phyloP scores from a whole-genome alignment of 2,329 filamentous ascomycete species.

The Teratosphaeria epicoccoides region DNA sequence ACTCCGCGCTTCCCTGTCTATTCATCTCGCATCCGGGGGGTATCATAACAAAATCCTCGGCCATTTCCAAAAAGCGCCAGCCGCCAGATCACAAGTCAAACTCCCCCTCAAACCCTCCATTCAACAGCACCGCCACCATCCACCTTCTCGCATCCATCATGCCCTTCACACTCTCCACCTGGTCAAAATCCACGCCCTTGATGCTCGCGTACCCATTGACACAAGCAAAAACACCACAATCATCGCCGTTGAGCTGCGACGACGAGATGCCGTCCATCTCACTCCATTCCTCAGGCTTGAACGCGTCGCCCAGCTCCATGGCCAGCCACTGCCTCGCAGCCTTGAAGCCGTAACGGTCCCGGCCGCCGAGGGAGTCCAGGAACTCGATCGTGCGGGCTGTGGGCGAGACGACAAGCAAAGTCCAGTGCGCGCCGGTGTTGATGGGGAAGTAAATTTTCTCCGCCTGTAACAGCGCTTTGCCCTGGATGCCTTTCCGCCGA shows the following conservation, averaged over 20 bases:
- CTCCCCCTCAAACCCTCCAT: neutral
- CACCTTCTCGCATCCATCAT: conserved; percentile 31
- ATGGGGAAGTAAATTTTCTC: conserved; percentile 62
- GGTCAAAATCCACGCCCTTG: conserved; percentile 37
- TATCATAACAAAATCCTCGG: neutral
- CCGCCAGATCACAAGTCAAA: neutral
- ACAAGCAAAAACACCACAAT: conserved; percentile 69
- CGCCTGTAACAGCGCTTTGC: conserved; percentile 52
- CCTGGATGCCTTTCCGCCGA: conserved; percentile 46
- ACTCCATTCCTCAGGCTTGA: conserved; percentile 50
- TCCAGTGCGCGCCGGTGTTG: conserved; percentile 54
- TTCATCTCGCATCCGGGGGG: neutral
- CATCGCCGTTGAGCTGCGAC: conserved; percentile 54
- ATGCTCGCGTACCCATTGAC: conserved; percentile 57
- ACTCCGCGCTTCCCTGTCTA: neutral
- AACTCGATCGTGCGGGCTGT: conserved; percentile 51
- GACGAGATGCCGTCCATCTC: conserved; percentile 41
- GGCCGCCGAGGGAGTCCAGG: conserved; percentile 52
- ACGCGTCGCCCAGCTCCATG: conserved; percentile 47
- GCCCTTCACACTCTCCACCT: conserved; percentile 8
- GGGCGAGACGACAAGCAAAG: conserved; percentile 56
- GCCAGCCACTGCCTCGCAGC: conserved; percentile 43
- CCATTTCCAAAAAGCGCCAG: neutral
- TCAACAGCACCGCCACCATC: conserved; percentile 53
- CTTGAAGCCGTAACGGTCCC: conserved; percentile 10